Evolutionary conservation across 495 filamentous ascomycete species (phyloP).

Genomic region (Geopyxis carbonaria): DNA sequence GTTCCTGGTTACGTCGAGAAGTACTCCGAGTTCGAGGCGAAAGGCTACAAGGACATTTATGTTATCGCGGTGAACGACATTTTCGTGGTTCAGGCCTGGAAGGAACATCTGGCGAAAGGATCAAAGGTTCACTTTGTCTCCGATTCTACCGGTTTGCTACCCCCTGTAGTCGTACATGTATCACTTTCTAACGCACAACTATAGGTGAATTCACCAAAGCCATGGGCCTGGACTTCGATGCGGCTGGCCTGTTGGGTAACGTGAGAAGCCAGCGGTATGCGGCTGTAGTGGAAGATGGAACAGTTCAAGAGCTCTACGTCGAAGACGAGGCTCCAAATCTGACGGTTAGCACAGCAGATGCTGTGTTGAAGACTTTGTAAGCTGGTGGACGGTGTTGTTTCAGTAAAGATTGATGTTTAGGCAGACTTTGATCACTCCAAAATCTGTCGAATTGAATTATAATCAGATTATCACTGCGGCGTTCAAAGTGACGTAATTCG

Average conservation of each 20-base stretch:
- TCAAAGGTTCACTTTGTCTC: constrained; percentile 60
- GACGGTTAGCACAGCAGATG: constrained; percentile 17
- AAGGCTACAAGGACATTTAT: constrained; percentile 20
- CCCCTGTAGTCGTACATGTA: neutral
- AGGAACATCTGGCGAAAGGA: constrained; percentile 10
- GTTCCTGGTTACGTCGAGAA: constrained; percentile 17
- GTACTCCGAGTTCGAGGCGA: constrained; percentile 11
- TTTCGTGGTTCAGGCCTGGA: constrained; percentile 26
- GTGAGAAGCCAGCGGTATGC: constrained; percentile 75
- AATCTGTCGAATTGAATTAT: too few relatives aligned
- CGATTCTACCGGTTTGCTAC: constrained; percentile 46
- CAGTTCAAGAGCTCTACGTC: constrained; percentile 40
- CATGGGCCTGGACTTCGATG: constrained; percentile 77
- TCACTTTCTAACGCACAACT: neutral
- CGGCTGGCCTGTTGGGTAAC: constrained; percentile 65
- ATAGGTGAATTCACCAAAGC: constrained; percentile 57
- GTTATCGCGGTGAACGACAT: constrained; percentile 22
- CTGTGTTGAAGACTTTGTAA: constrained; percentile 18
- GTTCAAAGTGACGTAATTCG: too few relatives aligned
- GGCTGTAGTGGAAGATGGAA: constrained; percentile 57
- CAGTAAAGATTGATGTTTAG: too few relatives aligned
- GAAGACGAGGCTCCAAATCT: constrained; percentile 14
- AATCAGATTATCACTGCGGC: too few relatives aligned
- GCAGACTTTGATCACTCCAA: too few relatives aligned
- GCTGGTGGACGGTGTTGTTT: neutral